phyloP scores from a whole-genome alignment of 305 asterid genomes.

The Andrographis paniculata region DNA sequence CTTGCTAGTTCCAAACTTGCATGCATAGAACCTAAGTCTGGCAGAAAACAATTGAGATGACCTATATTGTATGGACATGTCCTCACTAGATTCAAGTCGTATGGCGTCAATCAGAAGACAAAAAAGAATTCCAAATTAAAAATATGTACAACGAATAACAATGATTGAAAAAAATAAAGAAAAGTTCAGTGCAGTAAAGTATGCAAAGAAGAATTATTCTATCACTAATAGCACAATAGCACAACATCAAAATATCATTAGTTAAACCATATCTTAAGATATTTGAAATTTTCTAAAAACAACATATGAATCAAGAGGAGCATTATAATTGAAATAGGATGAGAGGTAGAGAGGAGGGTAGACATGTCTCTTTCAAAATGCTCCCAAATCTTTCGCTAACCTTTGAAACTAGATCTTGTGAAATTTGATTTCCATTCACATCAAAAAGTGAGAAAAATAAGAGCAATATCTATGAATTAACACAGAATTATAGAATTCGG shows the following conservation, averaged over 20 bases:
- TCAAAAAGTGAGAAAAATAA: slow-evolving; percentile 46
- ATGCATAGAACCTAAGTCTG: slow-evolving; percentile 44
- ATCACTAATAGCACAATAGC: no score
- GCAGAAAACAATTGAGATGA: slow-evolving; percentile 51
- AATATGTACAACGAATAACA: not conserved
- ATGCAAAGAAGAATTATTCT: not conserved
- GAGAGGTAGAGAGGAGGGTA: not conserved
- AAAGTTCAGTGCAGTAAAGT: not conserved
- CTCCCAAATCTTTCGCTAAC: slow-evolving; percentile 57
- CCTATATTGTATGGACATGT: slow-evolving; percentile 58
- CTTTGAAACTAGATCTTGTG: slow-evolving; percentile 57
- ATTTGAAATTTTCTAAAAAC: no score
- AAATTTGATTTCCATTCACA: slow-evolving; percentile 64
- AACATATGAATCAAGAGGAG: not conserved
- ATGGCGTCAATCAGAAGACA: slow-evolving; percentile 38
- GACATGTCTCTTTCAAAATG: slow-evolving; percentile 57
- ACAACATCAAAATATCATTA: no score
- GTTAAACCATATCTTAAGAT: not conserved
- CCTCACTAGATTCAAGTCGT: slow-evolving; percentile 44
- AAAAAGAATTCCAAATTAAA: not conserved
- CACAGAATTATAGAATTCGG: not conserved
- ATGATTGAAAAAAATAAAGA: slow-evolving; percentile 6
- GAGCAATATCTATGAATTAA: not conserved
- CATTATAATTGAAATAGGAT: not conserved
- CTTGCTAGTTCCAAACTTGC: slow-evolving; percentile 72